A percentile compares a stretch with the other conserved stretches of the same genome.
Evolutionary conservation across 768 basidiomycete species (phyloP).

Genomic region (Pleurotus djamor): DNA sequence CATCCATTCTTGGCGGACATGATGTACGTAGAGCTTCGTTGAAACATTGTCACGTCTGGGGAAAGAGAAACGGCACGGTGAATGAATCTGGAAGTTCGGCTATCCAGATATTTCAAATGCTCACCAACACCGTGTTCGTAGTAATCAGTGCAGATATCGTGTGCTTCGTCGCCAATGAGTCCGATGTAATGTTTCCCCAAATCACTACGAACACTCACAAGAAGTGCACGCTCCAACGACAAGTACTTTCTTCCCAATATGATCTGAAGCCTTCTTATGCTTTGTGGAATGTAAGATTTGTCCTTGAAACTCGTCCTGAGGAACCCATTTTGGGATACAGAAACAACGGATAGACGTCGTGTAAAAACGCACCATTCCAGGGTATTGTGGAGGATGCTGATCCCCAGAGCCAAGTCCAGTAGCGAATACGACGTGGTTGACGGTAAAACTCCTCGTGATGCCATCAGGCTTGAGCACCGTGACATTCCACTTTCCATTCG

Average conservation of each 20-base stretch:
- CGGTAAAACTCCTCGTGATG: slow-evolving; percentile 32
- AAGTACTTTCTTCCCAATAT: slow-evolving; percentile 67
- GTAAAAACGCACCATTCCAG: slow-evolving; percentile 46
- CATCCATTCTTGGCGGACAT: slow-evolving; percentile 45
- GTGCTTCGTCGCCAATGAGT: slow-evolving; percentile 23
- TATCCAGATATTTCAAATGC: too few species aligned
- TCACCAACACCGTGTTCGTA: slow-evolving; percentile 39
- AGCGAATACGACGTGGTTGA: slow-evolving; percentile 49
- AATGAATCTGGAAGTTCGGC: too few species aligned
- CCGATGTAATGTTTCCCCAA: neutral
- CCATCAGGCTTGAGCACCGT: slow-evolving; percentile 29
- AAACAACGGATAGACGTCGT: too few species aligned
- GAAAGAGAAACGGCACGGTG: neutral
- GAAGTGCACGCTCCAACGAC: slow-evolving; percentile 68
- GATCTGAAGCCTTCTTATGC: slow-evolving; percentile 54
- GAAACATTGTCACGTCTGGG: slow-evolving; percentile 44
- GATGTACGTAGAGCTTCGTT: slow-evolving; percentile 53
- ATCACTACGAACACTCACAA: slow-evolving; percentile 24
- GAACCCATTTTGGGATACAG: too few species aligned
- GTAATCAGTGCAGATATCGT: slow-evolving; percentile 43
- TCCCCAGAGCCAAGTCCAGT: slow-evolving; percentile 42
- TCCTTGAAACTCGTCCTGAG: slow-evolving; percentile 56
- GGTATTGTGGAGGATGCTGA: slow-evolving; percentile 41
- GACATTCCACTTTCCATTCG: slow-evolving; percentile 38
- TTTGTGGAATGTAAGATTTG: slow-evolving; percentile 55